Percentiles rank a stretch among this genome's conserved stretches.
Conservation (phyloP, 179 eudicot species). For the Nepenthes alata region DNA sequence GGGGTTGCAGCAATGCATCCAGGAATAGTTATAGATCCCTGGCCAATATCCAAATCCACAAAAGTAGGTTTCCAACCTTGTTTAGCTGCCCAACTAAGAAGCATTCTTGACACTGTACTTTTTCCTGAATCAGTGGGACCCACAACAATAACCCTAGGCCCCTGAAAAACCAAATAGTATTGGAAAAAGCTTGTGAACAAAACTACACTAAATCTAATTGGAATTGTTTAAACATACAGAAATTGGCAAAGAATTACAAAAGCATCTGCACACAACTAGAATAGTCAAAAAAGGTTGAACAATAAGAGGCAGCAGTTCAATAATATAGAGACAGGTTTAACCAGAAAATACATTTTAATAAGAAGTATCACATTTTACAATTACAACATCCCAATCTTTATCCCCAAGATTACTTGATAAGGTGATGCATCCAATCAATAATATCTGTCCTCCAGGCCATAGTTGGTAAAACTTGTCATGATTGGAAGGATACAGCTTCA, state of each 20-base stretch:
- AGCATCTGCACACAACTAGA: not conserved
- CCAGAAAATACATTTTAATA: too few species aligned
- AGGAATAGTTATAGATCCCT: slow-evolving; percentile 86
- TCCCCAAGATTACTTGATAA: not conserved
- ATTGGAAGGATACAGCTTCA: too few species aligned
- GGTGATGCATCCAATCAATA: too few species aligned
- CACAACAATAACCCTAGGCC: slow-evolving; percentile 89
- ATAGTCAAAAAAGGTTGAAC: not conserved
- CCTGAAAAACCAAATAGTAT: slow-evolving; percentile 33
- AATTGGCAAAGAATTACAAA: not conserved
- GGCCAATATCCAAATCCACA: slow-evolving; percentile 96
- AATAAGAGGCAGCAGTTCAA: not conserved
- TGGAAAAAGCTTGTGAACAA: not conserved
- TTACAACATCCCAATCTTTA: not conserved
- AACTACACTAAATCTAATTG: too few species aligned
- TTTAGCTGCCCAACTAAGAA: slow-evolving; percentile 98
- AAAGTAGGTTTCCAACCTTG: slow-evolving; percentile 98
- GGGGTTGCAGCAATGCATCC: slow-evolving; percentile 94
- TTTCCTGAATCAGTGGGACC: slow-evolving; percentile 98
- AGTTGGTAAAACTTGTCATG: too few species aligned
- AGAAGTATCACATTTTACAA: too few species aligned
- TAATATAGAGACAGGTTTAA: not conserved
- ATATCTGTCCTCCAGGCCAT: too few species aligned
- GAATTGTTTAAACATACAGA: not conserved
- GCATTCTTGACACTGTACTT: slow-evolving; percentile 91